phyloP scores from a whole-genome alignment of 139 green algal genomes.

The Ettlia oleoabundans region DNA sequence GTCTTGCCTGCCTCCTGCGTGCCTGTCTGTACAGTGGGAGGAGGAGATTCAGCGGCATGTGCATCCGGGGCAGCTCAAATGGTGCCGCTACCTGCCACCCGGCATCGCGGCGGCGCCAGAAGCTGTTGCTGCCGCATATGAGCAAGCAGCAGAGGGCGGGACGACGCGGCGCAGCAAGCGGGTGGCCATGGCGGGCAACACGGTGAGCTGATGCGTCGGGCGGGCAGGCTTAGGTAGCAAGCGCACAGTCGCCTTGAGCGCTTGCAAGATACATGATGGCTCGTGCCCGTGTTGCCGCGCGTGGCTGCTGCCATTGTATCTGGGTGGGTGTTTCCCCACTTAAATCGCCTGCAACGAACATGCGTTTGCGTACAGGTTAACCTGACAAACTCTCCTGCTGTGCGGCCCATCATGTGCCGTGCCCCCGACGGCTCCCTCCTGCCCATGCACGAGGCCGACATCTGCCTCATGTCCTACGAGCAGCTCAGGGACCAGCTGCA shows the following conservation, averaged over 20 bases:
- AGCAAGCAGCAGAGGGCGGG: not conserved
- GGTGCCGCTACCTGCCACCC: conserved; percentile 29
- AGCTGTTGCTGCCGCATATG: not conserved
- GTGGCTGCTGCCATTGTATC: not conserved
- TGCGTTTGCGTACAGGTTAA: no score
- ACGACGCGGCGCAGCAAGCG: conserved; percentile 20
- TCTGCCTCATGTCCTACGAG: conserved; percentile 37
- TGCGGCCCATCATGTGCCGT: conserved; percentile 12
- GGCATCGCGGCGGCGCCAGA: not conserved
- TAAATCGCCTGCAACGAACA: no score
- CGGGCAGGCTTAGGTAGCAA: not conserved
- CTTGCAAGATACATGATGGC: not conserved
- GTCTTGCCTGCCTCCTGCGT: no score
- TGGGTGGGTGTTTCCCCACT: no score
- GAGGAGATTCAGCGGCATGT: conserved; percentile 65
- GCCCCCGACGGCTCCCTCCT: conserved; percentile 10
- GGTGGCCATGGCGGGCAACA: not conserved
- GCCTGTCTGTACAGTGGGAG: conserved; percentile 34
- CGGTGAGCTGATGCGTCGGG: not conserved
- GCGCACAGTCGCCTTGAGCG: no score
- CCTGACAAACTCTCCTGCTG: not conserved
- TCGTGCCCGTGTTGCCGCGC: not conserved
- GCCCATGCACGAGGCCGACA: conserved; percentile 49
- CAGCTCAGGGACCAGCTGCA: conserved; percentile 49
- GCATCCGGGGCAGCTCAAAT: conserved; percentile 41